Evolutionary conservation across 23 red algal species (phyloP).

Genomic region (Agarophyton chilense): DNA sequence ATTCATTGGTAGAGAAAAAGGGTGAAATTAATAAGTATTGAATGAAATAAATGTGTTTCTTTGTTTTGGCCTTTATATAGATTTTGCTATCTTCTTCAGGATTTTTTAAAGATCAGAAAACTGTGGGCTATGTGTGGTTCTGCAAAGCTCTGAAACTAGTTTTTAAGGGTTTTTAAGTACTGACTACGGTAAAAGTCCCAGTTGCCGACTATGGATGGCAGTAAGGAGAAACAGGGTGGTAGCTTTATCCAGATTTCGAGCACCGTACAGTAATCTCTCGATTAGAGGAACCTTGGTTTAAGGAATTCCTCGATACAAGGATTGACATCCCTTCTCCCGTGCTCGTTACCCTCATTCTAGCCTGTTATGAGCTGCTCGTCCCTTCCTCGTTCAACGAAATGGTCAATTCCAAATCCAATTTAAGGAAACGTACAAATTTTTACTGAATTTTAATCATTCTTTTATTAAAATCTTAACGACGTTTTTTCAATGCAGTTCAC

Average conservation of each 20-base stretch:
- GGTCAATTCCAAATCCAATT: too few species aligned
- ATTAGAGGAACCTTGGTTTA: too few species aligned
- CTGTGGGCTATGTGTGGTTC: not conserved
- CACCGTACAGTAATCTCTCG: too few species aligned
- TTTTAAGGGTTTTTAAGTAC: not conserved
- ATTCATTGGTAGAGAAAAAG: constrained; percentile 18
- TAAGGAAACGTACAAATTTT: too few species aligned
- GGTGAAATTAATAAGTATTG: constrained; percentile 13
- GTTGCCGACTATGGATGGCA: not conserved
- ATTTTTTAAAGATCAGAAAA: not conserved
- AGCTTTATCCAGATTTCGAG: not conserved
- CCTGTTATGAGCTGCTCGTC: too few species aligned
- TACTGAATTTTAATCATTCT: too few species aligned
- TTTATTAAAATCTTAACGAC: too few species aligned
- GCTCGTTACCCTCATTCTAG: too few species aligned
- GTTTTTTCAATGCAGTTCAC: too few species aligned
- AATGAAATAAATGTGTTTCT: constrained; percentile 8
- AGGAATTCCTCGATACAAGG: too few species aligned
- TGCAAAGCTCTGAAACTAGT: not conserved
- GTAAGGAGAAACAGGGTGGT: not conserved
- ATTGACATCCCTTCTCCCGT: too few species aligned
- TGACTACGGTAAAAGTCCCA: not conserved
- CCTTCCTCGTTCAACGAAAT: too few species aligned
- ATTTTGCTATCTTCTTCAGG: not conserved
- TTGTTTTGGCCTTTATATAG: not conserved